Evolutionary conservation across 352 stramenopile species (phyloP), one percentile per base, ranked within the genome.

Genomic region (Phytophthora litchii): DNA sequence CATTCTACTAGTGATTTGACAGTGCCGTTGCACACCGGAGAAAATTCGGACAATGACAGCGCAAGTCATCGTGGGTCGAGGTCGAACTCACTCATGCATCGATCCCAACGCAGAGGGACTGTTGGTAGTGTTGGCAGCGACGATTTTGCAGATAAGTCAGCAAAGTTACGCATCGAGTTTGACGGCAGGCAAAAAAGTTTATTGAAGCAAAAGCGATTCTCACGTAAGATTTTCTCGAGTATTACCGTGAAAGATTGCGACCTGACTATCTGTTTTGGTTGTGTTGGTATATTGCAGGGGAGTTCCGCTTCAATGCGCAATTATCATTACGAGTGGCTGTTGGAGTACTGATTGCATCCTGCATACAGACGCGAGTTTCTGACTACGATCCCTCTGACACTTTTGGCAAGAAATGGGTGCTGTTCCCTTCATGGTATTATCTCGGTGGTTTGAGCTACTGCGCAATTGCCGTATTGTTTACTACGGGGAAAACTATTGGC

Each of bases 371-470:
- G 10, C 73, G 73, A 9, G 66, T 64, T 21, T 72, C 49, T 9
- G 55, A 73, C 25, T 64, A 72, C n/a, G 60, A 70, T 48, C 42
- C 55, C 0, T 41, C 53, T 0, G 31, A 63, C 34, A 13, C 55
- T 20, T 49, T 64, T 3, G 50, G 31, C 29, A 79, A 83, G 34
- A 64, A 72, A n/a, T 83, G 74, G 74, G 55, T 63, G 5, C 40
- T 83, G 23, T 83, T 83, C 14, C 74, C 74, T 17, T 64, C 70
- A 16, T 83, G 74, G 74, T 83, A 83, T 20, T 80, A 78, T 37
- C 67, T 83, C 2, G 83, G 83, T 40, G 83, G 83, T 65, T 65
- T 92, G 14, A 91, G 80, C 54, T 92, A 92, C 57, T 89, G 82
- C 19, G 83, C 83, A 0, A 71, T 86, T 17, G 80, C 80, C 13